Percentiles rank a stretch among this genome's conserved stretches.
These are phyloP conservation scores for Diplocarpon mali DNA, from an alignment of 2,329 filamentous ascomycete genomes.

Conservation along the genomic window DNA sequence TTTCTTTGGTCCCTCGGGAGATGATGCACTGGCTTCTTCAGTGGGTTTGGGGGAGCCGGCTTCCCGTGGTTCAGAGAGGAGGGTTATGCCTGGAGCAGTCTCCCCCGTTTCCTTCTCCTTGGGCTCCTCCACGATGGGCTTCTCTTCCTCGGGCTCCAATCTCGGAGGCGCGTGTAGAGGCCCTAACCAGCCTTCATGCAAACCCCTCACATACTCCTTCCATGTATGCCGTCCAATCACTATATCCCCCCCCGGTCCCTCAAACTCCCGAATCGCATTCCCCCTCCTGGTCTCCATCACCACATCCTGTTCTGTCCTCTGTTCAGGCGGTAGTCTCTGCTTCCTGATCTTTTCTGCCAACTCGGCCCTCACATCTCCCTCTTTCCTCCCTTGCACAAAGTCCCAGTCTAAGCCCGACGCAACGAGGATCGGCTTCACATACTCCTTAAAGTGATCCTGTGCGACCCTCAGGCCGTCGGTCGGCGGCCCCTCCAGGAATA, in stretches of 20 bases:
- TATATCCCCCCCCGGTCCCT: constrained; percentile 70
- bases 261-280: constrained; percentile 58
- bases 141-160: constrained; percentile 14
- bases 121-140: background rate
- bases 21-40: constrained; percentile 24
- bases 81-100: constrained; percentile 19
- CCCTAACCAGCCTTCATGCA: constrained; percentile 95
- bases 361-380: constrained; percentile 84
- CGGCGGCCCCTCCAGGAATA: constrained; percentile 78
- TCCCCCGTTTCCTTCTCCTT: constrained; percentile 16
- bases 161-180: constrained; percentile 55
- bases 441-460: constrained; percentile 94
- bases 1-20: constrained; percentile 44
- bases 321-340: constrained; percentile 37
- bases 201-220: constrained; percentile 90
- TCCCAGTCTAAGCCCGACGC: constrained; percentile 92
- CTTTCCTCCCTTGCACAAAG: constrained; percentile 80
- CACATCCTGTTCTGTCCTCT: constrained; percentile 36
- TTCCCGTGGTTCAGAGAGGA: constrained; percentile 23
- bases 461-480: constrained; percentile 73
- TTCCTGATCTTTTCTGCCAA: constrained; percentile 80
- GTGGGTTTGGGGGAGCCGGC: constrained; percentile 8
- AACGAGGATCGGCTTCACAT: constrained; percentile 85
- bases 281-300: constrained; percentile 52
- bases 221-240: constrained; percentile 86